Conservation (phyloP, 257 asterid species). For the Solanum corneliomulleri region DNA sequence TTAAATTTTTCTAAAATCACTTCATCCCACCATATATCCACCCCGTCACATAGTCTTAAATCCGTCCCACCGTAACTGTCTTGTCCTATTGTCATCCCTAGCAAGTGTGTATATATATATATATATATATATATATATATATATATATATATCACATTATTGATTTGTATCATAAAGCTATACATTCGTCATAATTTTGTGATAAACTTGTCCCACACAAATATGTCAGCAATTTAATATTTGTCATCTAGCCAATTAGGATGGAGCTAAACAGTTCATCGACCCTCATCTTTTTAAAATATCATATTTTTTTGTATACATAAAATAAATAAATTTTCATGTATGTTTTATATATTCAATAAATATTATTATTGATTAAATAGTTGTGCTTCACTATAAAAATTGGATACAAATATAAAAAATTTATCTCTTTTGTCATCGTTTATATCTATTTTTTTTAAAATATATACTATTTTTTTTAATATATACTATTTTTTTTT, state of each 20-base stretch:
- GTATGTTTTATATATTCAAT: background rate
- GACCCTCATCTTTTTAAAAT: background rate
- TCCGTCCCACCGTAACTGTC: too few relatives aligned
- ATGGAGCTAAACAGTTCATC: too few relatives aligned
- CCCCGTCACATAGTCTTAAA: too few relatives aligned
- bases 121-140: too few relatives aligned
- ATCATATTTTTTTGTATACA: background rate
- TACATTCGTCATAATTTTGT: background rate
- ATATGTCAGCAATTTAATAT: background rate
- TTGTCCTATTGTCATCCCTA: too few relatives aligned
- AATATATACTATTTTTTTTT: background rate
- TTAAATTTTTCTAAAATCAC: too few relatives aligned
- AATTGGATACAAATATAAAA: too few relatives aligned
- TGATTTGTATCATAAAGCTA: background rate
- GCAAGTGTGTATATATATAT: too few relatives aligned
- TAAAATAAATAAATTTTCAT: background rate
- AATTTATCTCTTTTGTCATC: background rate
- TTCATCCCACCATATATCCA: too few relatives aligned
- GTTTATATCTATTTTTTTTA: background rate
- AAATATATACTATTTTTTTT: background rate
- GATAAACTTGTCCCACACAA: background rate
- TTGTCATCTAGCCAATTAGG: background rate
- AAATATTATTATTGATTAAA: too few relatives aligned
- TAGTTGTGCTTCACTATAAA: background rate
- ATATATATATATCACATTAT: background rate